Evolutionary conservation across 1,139 yeast genomes (phyloP), one percentile per base, ranked within the genome.

Genomic region (Diutina mesorugosa): DNA sequence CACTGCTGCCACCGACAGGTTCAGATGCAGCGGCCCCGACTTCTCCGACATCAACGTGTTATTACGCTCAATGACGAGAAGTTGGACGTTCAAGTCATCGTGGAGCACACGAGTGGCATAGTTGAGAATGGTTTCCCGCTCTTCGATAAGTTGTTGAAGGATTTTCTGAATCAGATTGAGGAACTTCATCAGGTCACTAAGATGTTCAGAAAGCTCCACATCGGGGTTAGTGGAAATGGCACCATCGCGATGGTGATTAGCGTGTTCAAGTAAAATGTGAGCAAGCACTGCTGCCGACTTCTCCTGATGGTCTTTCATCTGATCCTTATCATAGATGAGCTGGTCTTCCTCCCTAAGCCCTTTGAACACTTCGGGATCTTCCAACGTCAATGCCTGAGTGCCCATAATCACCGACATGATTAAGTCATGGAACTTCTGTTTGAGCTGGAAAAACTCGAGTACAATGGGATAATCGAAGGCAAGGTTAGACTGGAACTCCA

Each of bases 81-180:
- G 68, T 55, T 85, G 85, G 21, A 83, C 81, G 59, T 83, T 80
- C 61, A 84, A 79, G 63, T 84, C 87, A 61, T 84, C 84, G 62
- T 85, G 86, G 90, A 87, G 84, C 56, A 85, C 84, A 63, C 93
- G 75, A 0, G 91, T 84, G 14, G 90, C 86, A 64, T 85, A 85
- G 62, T 84, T 86, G 56, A 85, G 68, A 35, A 87, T 77, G 2
- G 84, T 80, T 59, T 85, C 90, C 58, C 90, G 74, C 65, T 86
- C 90, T 56, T 84, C 87, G 48, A 84, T 79, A 61, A 87, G 72
- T 61, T 79, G 87, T 54, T 77, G 78, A 6, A 83, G 77, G 4
- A 82, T 67, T 0, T 69, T 62, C 54, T 79, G 69, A 3, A 84
- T 68, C 5, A 77, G 65, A 14, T 73, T 71, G 48, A 81, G 72